A percentile compares a stretch with the other conserved stretches of the same genome.
phyloP scores from a whole-genome alignment of 2,329 filamentous ascomycete species.

The Aspergillus costaricaensis region DNA sequence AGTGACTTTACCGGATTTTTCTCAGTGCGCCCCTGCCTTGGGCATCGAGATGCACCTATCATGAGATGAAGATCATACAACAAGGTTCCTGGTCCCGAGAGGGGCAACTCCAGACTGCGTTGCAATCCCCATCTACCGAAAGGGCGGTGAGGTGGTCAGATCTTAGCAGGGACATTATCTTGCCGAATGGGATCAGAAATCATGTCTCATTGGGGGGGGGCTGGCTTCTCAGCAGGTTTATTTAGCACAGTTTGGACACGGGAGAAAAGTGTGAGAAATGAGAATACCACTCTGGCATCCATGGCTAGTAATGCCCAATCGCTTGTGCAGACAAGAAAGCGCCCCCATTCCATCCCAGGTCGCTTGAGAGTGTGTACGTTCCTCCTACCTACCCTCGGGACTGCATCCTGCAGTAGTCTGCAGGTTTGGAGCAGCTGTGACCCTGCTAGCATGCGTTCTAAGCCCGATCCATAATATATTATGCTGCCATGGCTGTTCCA shows the following conservation, averaged over 20 bases:
- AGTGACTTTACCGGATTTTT: neutral
- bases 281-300: constrained; percentile 6
- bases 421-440: constrained; percentile 6
- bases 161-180: constrained; percentile 4
- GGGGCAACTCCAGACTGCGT: constrained; percentile 3
- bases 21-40: neutral
- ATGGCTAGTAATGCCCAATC: constrained; percentile 11
- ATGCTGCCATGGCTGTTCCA: constrained; percentile 12
- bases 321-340: neutral
- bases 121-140: neutral
- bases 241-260: constrained; percentile 8
- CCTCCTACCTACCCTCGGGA: neutral
- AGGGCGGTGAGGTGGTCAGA: constrained; percentile 9
- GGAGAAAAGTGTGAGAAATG: neutral
- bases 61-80: constrained; percentile 4
- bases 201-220: neutral
- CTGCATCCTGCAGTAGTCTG: constrained; percentile 10
- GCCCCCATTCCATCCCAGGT: neutral
- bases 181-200: neutral
- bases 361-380: neutral
- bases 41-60: neutral
- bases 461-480: neutral
- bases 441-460: constrained; percentile 2
- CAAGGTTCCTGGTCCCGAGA: neutral
- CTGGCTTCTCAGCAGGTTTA: too few species aligned